Evolutionary conservation across 2,329 filamentous ascomycete genomes (phyloP), one percentile per base, ranked within the genome.

Genomic region (Penicillium sp.): DNA sequence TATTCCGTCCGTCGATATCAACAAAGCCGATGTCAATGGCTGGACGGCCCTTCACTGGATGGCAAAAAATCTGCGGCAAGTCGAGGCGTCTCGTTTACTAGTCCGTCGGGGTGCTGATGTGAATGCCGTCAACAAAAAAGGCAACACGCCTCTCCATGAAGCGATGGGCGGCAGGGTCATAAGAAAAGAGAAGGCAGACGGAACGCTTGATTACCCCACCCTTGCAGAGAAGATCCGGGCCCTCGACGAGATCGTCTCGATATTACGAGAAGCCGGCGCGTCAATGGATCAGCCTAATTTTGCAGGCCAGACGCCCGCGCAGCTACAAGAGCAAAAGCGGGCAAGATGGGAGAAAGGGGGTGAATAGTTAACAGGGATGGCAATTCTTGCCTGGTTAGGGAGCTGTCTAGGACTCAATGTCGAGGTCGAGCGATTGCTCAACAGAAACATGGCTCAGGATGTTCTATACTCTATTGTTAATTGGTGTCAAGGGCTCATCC

Each of bases 261-360:
- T 51, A 45, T 51, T 46, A 13, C 26, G 16, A 41, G 49, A 51
- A 33, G 49, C 43, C 33, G 49, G 49, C 9, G 43, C 34, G 2
- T 51, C 49, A 6, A 51, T 51, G 49, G 21, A 46, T 38, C 34
- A 51, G 38, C 36, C 28, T 8, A 51, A 51, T 42, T 18, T 45
- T 21, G 43, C 24, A 18, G 28, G 49, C 16, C 16, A 42, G 36
- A 51, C 36, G 26, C 43, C 49, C 3, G 29, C 43, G 5, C 43
- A 51, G 43, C 49, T 51, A 4, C 6, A 4, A 29, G 28, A 4
- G 28, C 3, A 10, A 4, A 29, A 29, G 10, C 28, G 28, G 28
- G 28, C 6, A 7, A 4, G 6, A 7, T 29, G 28, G 28, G 28
- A 29, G 28, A 29, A 29, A 29, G 28, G 28, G 3, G 3, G 28